Evolutionary conservation across 2,329 filamentous ascomycete genomes (phyloP), one percentile per base, ranked within the genome.

Genomic region (Monosporascus cannonballus): DNA sequence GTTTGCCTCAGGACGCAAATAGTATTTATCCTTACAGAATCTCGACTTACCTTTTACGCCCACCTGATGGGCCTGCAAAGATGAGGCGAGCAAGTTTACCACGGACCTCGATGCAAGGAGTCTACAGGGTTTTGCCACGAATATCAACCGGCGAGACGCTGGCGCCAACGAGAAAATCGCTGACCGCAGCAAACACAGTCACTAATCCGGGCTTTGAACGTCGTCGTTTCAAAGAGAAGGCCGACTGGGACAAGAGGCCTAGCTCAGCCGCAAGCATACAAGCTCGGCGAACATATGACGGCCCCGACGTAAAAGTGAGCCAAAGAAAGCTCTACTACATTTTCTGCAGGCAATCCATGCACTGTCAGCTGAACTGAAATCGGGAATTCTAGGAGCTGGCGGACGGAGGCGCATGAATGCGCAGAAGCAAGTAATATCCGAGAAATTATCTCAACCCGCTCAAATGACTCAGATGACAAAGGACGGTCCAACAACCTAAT

Each of bases 341-440:
- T 39, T 9, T 27, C 22, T 20, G 47, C 41, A 11, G 14, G 14
- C 18, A 24, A 30, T 36, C 51, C 22, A 42, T 50, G 20, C 47
- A 25, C 36, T 42, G 55, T 60, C 58, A 60, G 52, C 48, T 56
- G 58, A 49, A 34, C 17, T 47, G 38, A 49, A 54, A 53, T 57
- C 58, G 58, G 58, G 56, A 57, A 54, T 54, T 59, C 36, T 22
- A 60, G 58, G 58, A 54, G 51, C 22, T 38, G 37, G 44, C 24
- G 14, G 39, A 51, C 37, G 51, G 48, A 36, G 51, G 48, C 45
- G 24, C 46, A 55, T 49, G 52, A 55, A 45, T 41, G 47, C 15
- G 42, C 18, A 22, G 14, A 24, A 6, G 42, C 42, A 24, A 18
- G 42, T 46, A 4, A n/a, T 46, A 41, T 53, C 58, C 56, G 58